Evolutionary conservation across 169 alveolate genomes (phyloP), one percentile per base, ranked within the genome.

Genomic region (Fabrea salina): DNA sequence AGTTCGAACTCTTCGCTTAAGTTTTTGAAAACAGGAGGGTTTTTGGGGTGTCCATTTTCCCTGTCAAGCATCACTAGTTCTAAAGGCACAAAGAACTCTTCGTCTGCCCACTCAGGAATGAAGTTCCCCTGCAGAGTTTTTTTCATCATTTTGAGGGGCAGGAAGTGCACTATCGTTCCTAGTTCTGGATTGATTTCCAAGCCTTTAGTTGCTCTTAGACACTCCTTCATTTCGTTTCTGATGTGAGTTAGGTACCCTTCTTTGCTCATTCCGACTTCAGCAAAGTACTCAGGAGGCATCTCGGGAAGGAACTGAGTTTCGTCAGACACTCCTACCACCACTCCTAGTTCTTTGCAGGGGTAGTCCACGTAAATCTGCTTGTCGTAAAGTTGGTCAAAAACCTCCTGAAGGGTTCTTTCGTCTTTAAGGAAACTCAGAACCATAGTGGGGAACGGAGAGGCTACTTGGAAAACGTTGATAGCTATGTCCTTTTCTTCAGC

Each of bases 81-180:
- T 33, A 61, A 27, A 1, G 74, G 74, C 8, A 51, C 19, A 40
- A 32, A 64, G 3, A 19, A 22, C 37, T 64, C 57, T 3, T 19
- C 16, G 16, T 64, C n/a, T 4, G 11, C 37, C 57, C 56, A 37
- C 41, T 64, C 51, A 40, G 75, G 47, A 11, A 16, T 35, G 54
- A 37, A 16, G 35, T n/a, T 11, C n/a, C 75, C 57, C 41, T 64
- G 32, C 39, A 32, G 13, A 27, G 74, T 32, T 56, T n/a, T 64
- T 0, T 33, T 5, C 16, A 64, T 32, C 50, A 30, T 13, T 33
- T 19, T 22, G 27, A 64, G 39, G n/a, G 75, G 54, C 32, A 22
- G 41, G 30, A 39, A 64, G 41, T 64, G 75, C 27, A 61, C 75
- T 16, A 64, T 33, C 13, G 41, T 64, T 1, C 75, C 75, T 8